Evolutionary conservation across 129 eudicot genomes (phyloP).

Genomic region (Flaveria robusta): DNA sequence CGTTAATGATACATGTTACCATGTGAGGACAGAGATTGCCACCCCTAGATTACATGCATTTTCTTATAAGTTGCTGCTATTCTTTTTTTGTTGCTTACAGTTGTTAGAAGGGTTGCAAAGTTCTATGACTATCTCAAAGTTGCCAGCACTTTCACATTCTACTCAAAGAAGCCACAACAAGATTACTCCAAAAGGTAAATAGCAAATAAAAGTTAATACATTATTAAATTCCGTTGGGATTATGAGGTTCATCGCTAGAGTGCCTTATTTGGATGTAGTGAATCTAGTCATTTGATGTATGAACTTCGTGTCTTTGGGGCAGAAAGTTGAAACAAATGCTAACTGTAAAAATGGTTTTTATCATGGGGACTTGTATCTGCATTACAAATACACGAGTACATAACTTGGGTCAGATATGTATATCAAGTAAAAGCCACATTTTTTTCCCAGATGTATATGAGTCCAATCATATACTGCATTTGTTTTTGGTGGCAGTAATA

Average conservation of each 20-base stretch:
- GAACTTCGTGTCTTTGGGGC: not conserved
- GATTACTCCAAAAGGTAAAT: constrained; percentile 52
- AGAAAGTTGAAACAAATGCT: not conserved
- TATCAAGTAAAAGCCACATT: not conserved
- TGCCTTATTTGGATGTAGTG: not conserved
- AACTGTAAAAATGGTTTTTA: not conserved
- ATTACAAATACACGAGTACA: not conserved
- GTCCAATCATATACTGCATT: too few species aligned
- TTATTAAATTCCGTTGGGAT: not conserved
- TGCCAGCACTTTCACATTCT: constrained; percentile 63
- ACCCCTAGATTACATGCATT: not conserved
- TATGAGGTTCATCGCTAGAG: not conserved
- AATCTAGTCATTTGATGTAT: not conserved
- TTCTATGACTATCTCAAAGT: constrained; percentile 62
- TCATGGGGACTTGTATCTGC: not conserved
- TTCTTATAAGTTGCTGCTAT: not conserved
- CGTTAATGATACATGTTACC: not conserved
- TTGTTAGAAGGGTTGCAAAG: constrained; percentile 91
- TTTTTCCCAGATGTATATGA: too few species aligned
- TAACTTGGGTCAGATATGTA: not conserved
- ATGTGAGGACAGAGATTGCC: not conserved
- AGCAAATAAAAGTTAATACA: not conserved
- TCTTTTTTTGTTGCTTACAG: constrained; percentile 36
- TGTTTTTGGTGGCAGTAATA: not conserved
- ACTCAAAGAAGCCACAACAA: constrained; percentile 50